Evolutionary conservation across 176 grass and related monocot genomes (phyloP), one percentile per base, ranked within the genome.

Genomic region (Musa beccarii): DNA sequence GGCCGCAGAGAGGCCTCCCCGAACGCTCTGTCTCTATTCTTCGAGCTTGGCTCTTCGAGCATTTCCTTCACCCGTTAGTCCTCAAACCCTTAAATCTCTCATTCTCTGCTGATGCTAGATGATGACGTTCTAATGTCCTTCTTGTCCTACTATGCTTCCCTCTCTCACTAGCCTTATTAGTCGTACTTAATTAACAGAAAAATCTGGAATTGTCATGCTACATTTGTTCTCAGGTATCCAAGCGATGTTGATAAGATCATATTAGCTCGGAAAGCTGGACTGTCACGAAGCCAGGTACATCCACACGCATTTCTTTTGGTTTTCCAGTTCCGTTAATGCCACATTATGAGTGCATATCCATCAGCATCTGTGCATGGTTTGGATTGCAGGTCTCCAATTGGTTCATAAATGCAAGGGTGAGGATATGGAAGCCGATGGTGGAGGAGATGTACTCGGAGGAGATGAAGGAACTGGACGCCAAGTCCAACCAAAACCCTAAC

Each of bases 371-470:
- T 54, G 19, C 69, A 25, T 51, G 51, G 1, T 55, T 16, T 26
- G 15, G 21, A 49, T 70, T n/a, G 8, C 21, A 94, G 92, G 88
- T 95, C 19, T 96, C 92, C 16, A 96, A 96, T 17, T 96, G 92
- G 92, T 94, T 94, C 83, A 90, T 93, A 72, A 93, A 93, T 57
- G 91, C 91, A 54, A 85, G 91, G 77, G 91, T 95, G 81, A 84
- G 92, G 81, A 73, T 96, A 14, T 96, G 92, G 92, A 96, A 96
- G 84, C 92, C 92, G n/a, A 96, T 96, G 92, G 81, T 96, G 66
- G 92, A 96, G 66, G 86, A 96, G 26, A 96, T 96, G 88, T 91
- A 91, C 69, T 56, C 16, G 17, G 83, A 96, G 34, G 92, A 96
- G 68, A 81, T 72, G 15, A 86, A 85, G 2, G 76, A 78, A n/a